Conservation (phyloP, 805 yeast genomes). For the Isabelozyma rhagii region DNA sequence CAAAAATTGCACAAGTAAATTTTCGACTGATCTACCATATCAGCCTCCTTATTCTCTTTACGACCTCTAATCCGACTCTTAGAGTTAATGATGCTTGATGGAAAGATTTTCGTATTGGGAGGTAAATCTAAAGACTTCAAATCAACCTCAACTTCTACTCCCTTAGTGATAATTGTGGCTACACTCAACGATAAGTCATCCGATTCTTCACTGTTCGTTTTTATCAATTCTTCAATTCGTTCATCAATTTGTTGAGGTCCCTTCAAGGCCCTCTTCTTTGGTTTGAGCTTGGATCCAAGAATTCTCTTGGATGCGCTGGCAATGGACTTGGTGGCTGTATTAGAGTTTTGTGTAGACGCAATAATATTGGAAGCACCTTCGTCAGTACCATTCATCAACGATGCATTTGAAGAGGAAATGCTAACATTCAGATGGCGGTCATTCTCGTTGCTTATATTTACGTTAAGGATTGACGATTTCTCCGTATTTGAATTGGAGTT, state of each 20-base stretch:
- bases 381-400: conserved; percentile 1
- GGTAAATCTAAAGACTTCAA: conserved; percentile 38
- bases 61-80: conserved; percentile 54
- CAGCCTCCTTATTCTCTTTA: conserved; percentile 60
- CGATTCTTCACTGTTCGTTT: not conserved
- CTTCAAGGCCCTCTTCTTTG: conserved; percentile 22
- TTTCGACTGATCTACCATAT: conserved; percentile 46
- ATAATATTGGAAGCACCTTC: not conserved
- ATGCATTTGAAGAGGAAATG: conserved; percentile 9
- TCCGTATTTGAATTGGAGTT: conserved; percentile 11
- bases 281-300: conserved; percentile 35
- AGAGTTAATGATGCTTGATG: conserved; percentile 28
- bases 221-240: not conserved
- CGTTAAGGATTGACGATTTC: conserved; percentile 9
- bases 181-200: conserved; percentile 2
- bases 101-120: conserved; percentile 33
- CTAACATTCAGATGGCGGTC: conserved; percentile 7
- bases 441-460: conserved; percentile 1
- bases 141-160: conserved; percentile 39
- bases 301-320: conserved; percentile 38
- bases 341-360: not conserved
- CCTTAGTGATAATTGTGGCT: conserved; percentile 19
- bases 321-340: conserved; percentile 12
- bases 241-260: not conserved
- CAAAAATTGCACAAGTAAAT: conserved; percentile 65